Evolutionary conservation across 2,329 filamentous ascomycete species (phyloP), one percentile per base, ranked within the genome.

Genomic region (Colletotrichum cuscutae): DNA sequence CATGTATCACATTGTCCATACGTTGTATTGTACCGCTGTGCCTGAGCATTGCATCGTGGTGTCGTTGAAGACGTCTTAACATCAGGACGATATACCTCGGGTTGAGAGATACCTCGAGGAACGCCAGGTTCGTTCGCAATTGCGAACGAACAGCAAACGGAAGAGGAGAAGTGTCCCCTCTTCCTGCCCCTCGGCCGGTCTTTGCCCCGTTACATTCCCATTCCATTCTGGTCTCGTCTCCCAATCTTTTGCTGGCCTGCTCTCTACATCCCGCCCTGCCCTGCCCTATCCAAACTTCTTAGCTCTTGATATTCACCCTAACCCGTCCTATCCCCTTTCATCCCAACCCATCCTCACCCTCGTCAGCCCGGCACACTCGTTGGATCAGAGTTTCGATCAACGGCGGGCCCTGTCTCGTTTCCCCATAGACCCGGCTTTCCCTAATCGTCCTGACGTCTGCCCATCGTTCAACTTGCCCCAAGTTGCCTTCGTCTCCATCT

Each of bases 61-160:
- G 26, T 61, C 1, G 26, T 30, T 32, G n/a, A 37, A 64, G 24
- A 65, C 32, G 32, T 30, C 12, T 15, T 8, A 9, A 57, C 65
- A 46, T 15, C 46, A 56, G 11, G 28, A 15, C 56, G 5, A 32
- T 15, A 24, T 42, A 42, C 30, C 46, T 11, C 5, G 15, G 26
- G 26, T 53, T 35, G 57, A n/a, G 22, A 52, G 35, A 53, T 46
- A 64, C 59, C 24, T 37, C 15, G 58, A 65, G 42, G 13, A 72
- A 73, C 66, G 56, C 60, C 71, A 71, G 60, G 28, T 64, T 73
- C 71, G 56, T 73, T 73, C 71, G 71, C 71, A 65, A 73, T 73
- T 71, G 71, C 71, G 71, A 73, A 70, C 66, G 60, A 72, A 60
- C 42, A 22, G 5, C 58, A 61, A 65, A 53, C 66, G 66, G 42